phyloP scores from a whole-genome alignment of 306 rosid species.

The Cotoneaster glaucophyllus region DNA sequence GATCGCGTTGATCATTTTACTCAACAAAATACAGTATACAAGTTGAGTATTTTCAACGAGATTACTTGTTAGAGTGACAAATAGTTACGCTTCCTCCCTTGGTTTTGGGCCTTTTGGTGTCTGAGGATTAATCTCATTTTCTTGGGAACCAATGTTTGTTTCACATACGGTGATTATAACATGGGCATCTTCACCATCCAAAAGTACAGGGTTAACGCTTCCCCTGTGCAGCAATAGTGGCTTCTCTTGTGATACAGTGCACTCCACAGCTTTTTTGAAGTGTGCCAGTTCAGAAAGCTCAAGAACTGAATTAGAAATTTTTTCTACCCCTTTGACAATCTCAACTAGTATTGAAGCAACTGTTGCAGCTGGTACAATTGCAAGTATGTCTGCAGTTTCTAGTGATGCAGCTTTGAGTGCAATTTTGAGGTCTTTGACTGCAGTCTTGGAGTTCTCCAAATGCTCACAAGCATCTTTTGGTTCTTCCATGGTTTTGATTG shows the following conservation, averaged over 20 bases:
- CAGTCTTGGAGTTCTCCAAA: constrained; percentile 43
- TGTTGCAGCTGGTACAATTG: constrained; percentile 50
- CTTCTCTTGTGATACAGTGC: constrained; percentile 45
- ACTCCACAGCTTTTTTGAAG: constrained; percentile 36
- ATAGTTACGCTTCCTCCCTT: constrained; percentile 26
- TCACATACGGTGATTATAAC: constrained; percentile 44
- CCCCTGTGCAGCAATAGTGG: constrained; percentile 66
- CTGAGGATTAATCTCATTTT: constrained; percentile 13
- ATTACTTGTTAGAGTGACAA: constrained; percentile 13
- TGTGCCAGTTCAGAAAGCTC: constrained; percentile 64
- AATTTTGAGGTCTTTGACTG: constrained; percentile 48
- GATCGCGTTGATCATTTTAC: constrained; percentile 2
- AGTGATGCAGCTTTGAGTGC: constrained; percentile 32
- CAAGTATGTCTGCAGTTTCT: constrained; percentile 38
- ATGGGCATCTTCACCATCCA: constrained; percentile 32
- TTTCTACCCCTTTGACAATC: constrained; percentile 53
- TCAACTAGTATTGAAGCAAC: constrained; percentile 59
- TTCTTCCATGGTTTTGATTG: constrained; percentile 54
- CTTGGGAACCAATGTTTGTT: constrained; percentile 11
- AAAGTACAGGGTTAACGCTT: constrained; percentile 44
- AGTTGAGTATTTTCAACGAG: constrained; percentile 12
- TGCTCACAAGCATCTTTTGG: constrained; percentile 42
- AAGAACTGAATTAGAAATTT: constrained; percentile 46
- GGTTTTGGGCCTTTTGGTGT: constrained; percentile 16
- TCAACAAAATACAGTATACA: constrained; percentile 14